Conservation (phyloP, 495 filamentous ascomycete genomes). For the Penicillium parvum region DNA sequence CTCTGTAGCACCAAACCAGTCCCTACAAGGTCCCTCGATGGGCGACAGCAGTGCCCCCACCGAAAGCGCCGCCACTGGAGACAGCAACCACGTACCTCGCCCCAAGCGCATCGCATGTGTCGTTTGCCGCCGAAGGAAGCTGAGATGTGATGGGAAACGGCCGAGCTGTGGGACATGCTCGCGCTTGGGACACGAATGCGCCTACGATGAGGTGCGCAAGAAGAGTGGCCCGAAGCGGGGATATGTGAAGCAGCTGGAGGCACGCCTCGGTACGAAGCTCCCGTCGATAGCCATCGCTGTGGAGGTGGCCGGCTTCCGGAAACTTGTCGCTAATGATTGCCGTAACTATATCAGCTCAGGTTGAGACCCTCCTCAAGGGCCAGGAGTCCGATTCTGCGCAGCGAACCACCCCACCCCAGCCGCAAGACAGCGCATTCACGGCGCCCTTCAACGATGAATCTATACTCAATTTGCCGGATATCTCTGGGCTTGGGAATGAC, state of each 20-base stretch:
- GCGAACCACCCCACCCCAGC: slow-evolving; percentile 18
- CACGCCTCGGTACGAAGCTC: slow-evolving; percentile 68
- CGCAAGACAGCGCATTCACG: slow-evolving; percentile 21
- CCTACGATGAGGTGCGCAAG: slow-evolving; percentile 92
- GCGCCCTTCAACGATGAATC: slow-evolving; percentile 23
- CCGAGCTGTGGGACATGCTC: slow-evolving; percentile 93
- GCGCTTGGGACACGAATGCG: slow-evolving; percentile 82
- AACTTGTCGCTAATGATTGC: slow-evolving; percentile 16
- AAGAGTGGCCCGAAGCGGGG: slow-evolving; percentile 98
- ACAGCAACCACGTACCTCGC: slow-evolving; percentile 65
- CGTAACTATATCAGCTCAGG: slow-evolving; percentile 63
- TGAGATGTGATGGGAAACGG: slow-evolving; percentile 66
- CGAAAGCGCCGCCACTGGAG: slow-evolving; percentile 39
- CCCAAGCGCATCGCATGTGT: slow-evolving; percentile 96
- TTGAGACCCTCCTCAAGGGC: slow-evolving; percentile 84
- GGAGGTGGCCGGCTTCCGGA: background rate
- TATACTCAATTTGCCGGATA: slow-evolving; percentile 22
- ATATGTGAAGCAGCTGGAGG: slow-evolving; percentile 96
- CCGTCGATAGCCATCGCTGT: background rate
- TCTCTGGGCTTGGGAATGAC: slow-evolving; percentile 20
- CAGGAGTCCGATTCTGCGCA: slow-evolving; percentile 29
- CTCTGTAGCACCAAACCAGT: slow-evolving; percentile 22
- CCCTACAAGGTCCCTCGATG: slow-evolving; percentile 25
- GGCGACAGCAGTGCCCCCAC: slow-evolving; percentile 28
- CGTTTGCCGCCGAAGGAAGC: slow-evolving; percentile 88